Base-by-base conservation (phyloP, 73 alveolate species). In the Stentor roeselii region DNA sequence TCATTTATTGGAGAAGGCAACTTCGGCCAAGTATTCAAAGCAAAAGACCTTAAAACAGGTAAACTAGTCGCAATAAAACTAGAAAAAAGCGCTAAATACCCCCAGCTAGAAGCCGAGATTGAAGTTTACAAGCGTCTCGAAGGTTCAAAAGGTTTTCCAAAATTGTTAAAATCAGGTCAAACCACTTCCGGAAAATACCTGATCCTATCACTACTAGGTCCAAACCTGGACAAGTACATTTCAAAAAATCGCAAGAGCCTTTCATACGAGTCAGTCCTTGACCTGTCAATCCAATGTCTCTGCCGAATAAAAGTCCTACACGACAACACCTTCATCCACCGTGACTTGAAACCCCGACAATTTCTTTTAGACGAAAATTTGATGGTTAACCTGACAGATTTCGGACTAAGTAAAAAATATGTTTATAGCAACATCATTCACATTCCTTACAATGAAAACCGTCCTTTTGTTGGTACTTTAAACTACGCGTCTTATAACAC, bases 181-280 rank as follows among this genome's bases (percentile, higher is more conserved):
- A 90, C 89, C 6, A 95, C 93, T 30, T 96, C 92, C 75, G 84
- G 86, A 75, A 90, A 90, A 86, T 84, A 88, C 38, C 84, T 96
- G 89, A 93, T 94, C 32, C 91, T 92, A 90, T 96, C 93, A 61
- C 90, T 93, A 36, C 88, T 93, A 40, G 98, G 98, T 6, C 95
- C 92, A 32, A 77, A 87, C 0, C 85, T 93, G 27, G 96, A 91
- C 60, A 91, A 91, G 11, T 60, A 91, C 32, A 86, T 91, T 60
- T 31, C 83, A 35, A 60, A 84, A 11, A 84, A 90, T 42, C 76
- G 88, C 59, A 82, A 89, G 61, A 82, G 84, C 60, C 89, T 91
- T 59, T 42, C 88, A 41, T 76, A 92, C 42, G 90, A 87, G 82
- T 75, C 96, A 3, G 93, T 86, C 37, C 84, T 93, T 36, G 91